Percentiles rank a stretch among this genome's conserved stretches.
phyloP scores from a whole-genome alignment of 2,329 filamentous ascomycete genomes.

The Colletotrichum graminicola region DNA sequence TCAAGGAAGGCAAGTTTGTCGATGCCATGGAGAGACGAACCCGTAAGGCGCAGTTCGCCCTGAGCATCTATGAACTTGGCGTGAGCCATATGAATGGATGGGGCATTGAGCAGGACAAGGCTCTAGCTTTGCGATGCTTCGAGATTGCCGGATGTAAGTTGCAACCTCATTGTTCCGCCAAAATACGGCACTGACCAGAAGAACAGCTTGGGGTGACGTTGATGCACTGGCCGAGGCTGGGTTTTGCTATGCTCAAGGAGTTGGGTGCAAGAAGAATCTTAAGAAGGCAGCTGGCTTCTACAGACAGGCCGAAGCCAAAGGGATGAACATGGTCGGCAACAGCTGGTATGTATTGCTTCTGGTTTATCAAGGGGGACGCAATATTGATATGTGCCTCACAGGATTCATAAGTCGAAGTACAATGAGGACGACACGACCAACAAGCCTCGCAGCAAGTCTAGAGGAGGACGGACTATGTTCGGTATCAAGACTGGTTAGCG shows the following conservation, averaged over 20 bases:
- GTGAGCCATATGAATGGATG: conserved; percentile 98
- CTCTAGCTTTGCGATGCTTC: conserved; percentile 89
- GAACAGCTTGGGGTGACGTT: conserved; percentile 86
- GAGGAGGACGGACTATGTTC: conserved; percentile 80
- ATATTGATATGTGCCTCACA: conserved; percentile 52
- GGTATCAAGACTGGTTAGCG: conserved; percentile 55
- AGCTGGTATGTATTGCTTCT: conserved; percentile 80
- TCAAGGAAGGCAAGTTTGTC: conserved; percentile 72
- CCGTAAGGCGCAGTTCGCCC: conserved; percentile 90
- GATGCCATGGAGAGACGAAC: conserved; percentile 81
- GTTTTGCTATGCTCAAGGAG: conserved; percentile 93
- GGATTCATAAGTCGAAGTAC: conserved; percentile 98
- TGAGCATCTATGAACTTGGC: conserved; percentile 96
- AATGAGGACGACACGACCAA: conserved; percentile 69
- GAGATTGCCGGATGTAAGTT: conserved; percentile 89
- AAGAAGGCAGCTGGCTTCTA: conserved; percentile 95
- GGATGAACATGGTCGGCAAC: conserved; percentile 97
- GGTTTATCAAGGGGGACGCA: conserved; percentile 1
- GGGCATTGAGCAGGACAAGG: conserved; percentile 94
- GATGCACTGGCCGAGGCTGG: conserved; percentile 95
- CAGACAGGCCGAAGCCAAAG: conserved; percentile 89
- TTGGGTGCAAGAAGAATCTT: conserved; percentile 95
- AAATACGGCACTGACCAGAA: not conserved
- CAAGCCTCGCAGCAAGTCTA: conserved; percentile 80
- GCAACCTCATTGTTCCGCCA: conserved; percentile 15